Conservation (phyloP, 1,284 basidiomycete genomes). For the Athelia psychrophila region DNA sequence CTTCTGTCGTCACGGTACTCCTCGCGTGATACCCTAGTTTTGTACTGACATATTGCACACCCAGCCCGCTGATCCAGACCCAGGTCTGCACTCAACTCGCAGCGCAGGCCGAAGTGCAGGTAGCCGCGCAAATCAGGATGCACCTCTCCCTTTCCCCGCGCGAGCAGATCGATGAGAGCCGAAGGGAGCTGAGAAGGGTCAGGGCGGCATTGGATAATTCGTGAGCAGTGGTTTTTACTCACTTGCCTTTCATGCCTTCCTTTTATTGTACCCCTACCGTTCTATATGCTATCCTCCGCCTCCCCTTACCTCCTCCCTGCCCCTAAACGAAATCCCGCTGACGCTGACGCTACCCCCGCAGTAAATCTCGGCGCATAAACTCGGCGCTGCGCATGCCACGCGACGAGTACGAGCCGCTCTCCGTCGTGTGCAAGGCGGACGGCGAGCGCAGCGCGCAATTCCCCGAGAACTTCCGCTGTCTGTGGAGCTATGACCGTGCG, state of each 20-base stretch:
- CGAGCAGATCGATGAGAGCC: not conserved
- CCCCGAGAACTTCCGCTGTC: not conserved
- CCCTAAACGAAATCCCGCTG: not conserved
- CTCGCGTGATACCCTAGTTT: too few relatives aligned
- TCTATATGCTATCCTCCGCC: not conserved
- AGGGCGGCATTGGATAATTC: not conserved
- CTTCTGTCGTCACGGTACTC: too few relatives aligned
- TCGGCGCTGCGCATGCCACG: not conserved
- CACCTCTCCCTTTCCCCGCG: not conserved
- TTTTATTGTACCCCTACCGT: too few relatives aligned
- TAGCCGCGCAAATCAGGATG: not conserved
- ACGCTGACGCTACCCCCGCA: not conserved
- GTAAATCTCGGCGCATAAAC: not conserved
- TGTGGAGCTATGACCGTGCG: not conserved
- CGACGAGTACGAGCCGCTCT: not conserved
- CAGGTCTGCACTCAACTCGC: not conserved
- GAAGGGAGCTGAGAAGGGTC: not conserved
- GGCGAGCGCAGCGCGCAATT: not conserved
- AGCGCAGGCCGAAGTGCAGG: not conserved
- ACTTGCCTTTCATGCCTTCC: too few relatives aligned
- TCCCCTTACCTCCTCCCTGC: too few relatives aligned
- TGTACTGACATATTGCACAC: too few relatives aligned
- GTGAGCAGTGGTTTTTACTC: too few relatives aligned
- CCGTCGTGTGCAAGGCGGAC: not conserved
- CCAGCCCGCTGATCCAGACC: not conserved